Percentiles rank a stretch among this genome's conserved stretches.
phyloP scores from a whole-genome alignment of 495 filamentous ascomycete species.

The Penicillium flavigenum region DNA sequence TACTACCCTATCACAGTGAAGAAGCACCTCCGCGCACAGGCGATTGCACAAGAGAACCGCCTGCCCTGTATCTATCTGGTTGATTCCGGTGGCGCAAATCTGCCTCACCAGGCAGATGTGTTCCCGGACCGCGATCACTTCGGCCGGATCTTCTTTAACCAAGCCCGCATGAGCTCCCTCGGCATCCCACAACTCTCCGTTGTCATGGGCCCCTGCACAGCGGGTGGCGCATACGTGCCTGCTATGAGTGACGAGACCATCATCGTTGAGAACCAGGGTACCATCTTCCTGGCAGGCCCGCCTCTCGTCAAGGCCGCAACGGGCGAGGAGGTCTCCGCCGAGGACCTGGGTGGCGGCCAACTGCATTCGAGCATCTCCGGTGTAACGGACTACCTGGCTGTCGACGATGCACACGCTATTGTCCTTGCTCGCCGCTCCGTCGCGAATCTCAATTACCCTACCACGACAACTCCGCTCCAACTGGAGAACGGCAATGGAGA shows the following conservation, averaged over 20 bases:
- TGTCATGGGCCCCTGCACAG: slow-evolving; percentile 97
- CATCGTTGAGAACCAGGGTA: slow-evolving; percentile 91
- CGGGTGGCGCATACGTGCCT: slow-evolving; percentile 93
- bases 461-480: slow-evolving; percentile 29
- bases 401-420: slow-evolving; percentile 92
- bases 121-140: slow-evolving; percentile 97
- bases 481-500: slow-evolving; percentile 20
- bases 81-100: slow-evolving; percentile 93
- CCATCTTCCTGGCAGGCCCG: slow-evolving; percentile 94
- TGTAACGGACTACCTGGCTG: slow-evolving; percentile 95
- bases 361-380: slow-evolving; percentile 88
- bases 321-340: slow-evolving; percentile 87
- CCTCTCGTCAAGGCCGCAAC: slow-evolving; percentile 96
- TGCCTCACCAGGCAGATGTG: slow-evolving; percentile 93
- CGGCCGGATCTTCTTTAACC: slow-evolving; percentile 97
- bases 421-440: slow-evolving; percentile 80
- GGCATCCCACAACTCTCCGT: slow-evolving; percentile 93
- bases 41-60: slow-evolving; percentile 84
- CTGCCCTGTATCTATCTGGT: slow-evolving; percentile 92
- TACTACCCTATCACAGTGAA: slow-evolving; percentile 98
- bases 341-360: slow-evolving; percentile 90
- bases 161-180: slow-evolving; percentile 77
- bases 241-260: slow-evolving; percentile 97
- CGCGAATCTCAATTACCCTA: slow-evolving; percentile 83
- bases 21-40: slow-evolving; percentile 93